phyloP scores from a whole-genome alignment of 768 basidiomycete species.

The Neoboletus magnificus region DNA sequence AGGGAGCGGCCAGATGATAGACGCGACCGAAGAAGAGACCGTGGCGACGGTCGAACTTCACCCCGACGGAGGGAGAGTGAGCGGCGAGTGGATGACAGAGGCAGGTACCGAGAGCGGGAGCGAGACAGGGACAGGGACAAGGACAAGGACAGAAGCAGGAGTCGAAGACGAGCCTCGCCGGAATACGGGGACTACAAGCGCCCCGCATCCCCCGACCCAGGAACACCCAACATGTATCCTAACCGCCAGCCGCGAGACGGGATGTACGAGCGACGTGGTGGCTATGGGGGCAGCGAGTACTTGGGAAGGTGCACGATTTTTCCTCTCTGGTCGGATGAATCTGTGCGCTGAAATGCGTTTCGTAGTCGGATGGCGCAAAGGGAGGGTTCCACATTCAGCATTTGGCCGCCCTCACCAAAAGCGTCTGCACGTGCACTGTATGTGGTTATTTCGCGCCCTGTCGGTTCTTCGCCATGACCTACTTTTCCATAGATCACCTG shows the following conservation, averaged over 20 bases:
- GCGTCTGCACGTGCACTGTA: constrained; percentile 57
- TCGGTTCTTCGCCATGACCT: neutral
- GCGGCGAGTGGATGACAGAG: constrained; percentile 11
- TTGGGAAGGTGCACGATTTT: constrained; percentile 58
- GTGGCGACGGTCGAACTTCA: neutral
- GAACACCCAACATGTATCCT: constrained; percentile 57
- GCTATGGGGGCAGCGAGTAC: constrained; percentile 45
- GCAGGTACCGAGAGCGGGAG: constrained; percentile 22
- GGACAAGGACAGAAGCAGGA: constrained; percentile 11
- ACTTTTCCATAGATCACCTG: constrained; percentile 47
- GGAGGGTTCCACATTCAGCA: constrained; percentile 48
- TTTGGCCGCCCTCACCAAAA: constrained; percentile 87
- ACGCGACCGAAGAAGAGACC: constrained; percentile 3
- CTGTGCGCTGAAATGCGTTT: neutral
- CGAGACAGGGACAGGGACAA: constrained; percentile 9
- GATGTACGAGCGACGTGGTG: constrained; percentile 23
- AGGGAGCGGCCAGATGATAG: neutral
- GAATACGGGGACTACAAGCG: constrained; percentile 58
- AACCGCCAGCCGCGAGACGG: constrained; percentile 26
- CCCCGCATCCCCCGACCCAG: constrained; percentile 37
- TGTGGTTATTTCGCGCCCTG: constrained; percentile 19
- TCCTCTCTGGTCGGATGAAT: neutral
- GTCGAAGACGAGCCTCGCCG: constrained; percentile 49
- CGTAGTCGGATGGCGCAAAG: constrained; percentile 69
- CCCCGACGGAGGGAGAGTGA: constrained; percentile 7